Evolutionary conservation across 2,329 filamentous ascomycete species (phyloP).

Genomic region (Xylaria sp.): DNA sequence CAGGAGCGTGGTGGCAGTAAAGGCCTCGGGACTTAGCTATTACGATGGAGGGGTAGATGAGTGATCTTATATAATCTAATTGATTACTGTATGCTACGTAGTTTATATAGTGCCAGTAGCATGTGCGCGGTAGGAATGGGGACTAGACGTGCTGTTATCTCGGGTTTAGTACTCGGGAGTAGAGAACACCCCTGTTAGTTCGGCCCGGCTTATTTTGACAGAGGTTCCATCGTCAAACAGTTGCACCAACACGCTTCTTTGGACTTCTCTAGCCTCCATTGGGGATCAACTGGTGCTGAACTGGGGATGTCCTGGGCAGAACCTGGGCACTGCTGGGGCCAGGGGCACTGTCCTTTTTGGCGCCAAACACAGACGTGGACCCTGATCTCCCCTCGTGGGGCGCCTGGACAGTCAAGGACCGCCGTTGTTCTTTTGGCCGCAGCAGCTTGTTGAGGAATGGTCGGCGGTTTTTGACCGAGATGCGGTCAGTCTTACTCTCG

Average conservation of each 20-base stretch:
- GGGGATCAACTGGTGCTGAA: too few species aligned
- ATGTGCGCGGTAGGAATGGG: constrained; percentile 8
- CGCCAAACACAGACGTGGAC: not conserved
- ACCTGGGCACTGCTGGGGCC: too few species aligned
- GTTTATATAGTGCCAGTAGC: not conserved
- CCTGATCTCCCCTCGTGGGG: constrained; percentile 16
- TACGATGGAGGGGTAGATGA: constrained; percentile 26
- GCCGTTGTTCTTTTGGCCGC: constrained; percentile 11
- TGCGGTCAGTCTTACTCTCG: constrained; percentile 37
- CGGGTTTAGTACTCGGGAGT: not conserved
- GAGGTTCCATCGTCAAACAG: constrained; percentile 4
- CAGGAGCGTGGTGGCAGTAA: constrained; percentile 3
- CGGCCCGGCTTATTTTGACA: constrained; percentile 38
- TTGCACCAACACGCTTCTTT: not conserved
- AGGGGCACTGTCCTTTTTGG: constrained; percentile 3
- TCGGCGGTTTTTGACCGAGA: constrained; percentile 39
- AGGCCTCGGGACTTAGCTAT: not conserved
- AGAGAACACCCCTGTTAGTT: constrained; percentile 25
- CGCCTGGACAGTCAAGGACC: constrained; percentile 3
- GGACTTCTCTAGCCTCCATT: too few species aligned
- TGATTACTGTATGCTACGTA: constrained; percentile 36
- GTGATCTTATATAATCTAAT: constrained; percentile 35
- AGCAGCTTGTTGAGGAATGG: constrained; percentile 25
- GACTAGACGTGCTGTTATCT: constrained; percentile 19
- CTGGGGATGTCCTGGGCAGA: too few species aligned